Conservation (phyloP, 2,329 filamentous ascomycete species). For the Monilinia fructigena region DNA sequence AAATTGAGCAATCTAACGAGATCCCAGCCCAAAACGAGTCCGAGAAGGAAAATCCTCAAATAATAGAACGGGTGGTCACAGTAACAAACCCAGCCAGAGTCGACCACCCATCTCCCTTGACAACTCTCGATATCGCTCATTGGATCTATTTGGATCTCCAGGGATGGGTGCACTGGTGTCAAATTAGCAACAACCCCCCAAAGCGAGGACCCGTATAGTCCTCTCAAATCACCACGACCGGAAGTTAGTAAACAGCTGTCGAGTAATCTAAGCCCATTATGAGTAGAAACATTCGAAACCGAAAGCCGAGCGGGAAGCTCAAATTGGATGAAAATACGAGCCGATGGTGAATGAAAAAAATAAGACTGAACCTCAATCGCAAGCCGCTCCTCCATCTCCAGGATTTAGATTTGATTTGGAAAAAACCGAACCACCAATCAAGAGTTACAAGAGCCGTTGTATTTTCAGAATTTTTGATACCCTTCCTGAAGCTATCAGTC, state of each 20-base stretch:
- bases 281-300: constrained; percentile 13
- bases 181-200: neutral
- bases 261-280: constrained; percentile 15
- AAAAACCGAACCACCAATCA: neutral
- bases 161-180: neutral
- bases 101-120: constrained; percentile 19
- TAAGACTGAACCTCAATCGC: neutral
- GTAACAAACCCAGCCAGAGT: constrained; percentile 8
- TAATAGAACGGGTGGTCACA: neutral
- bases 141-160: constrained; percentile 2
- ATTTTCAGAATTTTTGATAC: constrained; percentile 20
- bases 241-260: neutral
- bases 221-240: neutral
- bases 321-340: neutral
- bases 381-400: constrained; percentile 5
- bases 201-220: constrained; percentile 3
- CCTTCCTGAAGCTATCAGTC: constrained; percentile 6
- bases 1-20: constrained; percentile 36
- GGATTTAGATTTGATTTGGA: constrained; percentile 21
- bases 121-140: constrained; percentile 15
- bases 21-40: constrained; percentile 28
- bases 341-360: constrained; percentile 1
- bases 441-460: constrained; percentile 9
- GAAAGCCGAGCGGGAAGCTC: neutral
- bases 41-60: constrained; percentile 10